Evolutionary conservation across 352 stramenopile species (phyloP), one percentile per base, ranked within the genome.

Genomic region (Globisporangium recalcitrans): DNA sequence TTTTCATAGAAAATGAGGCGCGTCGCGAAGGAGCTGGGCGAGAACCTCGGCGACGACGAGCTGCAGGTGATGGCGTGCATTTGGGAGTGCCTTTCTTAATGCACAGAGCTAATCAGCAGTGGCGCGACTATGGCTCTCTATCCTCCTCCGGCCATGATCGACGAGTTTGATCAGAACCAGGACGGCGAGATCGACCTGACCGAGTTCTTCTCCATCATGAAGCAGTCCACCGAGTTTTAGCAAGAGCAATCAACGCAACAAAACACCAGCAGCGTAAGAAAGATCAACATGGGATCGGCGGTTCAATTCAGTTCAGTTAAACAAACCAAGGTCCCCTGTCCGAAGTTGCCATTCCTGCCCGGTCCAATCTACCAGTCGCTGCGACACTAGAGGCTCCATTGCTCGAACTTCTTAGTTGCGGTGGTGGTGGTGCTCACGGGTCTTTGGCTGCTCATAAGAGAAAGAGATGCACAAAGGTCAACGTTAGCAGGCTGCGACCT

Each of bases 111-210:
- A 19, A n/a, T 10, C 3, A 24, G 1, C 21, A 40, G 13, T 38
- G 4, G 36, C 27, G 3, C 0, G 40, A 19, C 46, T 55, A 19
- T 21, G n/a, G 27, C 6, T 29, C 0, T 19, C 62, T 27, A 56
- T 9, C 47, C 11, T 16, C 1, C 60, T 3, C 67, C 97, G 75
- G 91, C 90, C 4, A 98, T 98, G 93, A 97, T 98, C 60, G 91
- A 98, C 54, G 91, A 98, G 74, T 98, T 98, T 53, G 92, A 98
- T 62, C 77, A 95, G 52, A 93, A 98, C 65, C 84, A 97, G 61
- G 91, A 98, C 68, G 93, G 91, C 48, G 84, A 92, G 64, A 97
- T 98, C 63, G 85, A 82, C 59, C 68, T 85, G 48, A 80, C 94
- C 52, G 93, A 98, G 70, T 98, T 98, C 65, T 88, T 93, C 51